Evolutionary conservation across 2,329 filamentous ascomycete species (phyloP), one percentile per base, ranked within the genome.

Genomic region (Nectriaceae sp.): DNA sequence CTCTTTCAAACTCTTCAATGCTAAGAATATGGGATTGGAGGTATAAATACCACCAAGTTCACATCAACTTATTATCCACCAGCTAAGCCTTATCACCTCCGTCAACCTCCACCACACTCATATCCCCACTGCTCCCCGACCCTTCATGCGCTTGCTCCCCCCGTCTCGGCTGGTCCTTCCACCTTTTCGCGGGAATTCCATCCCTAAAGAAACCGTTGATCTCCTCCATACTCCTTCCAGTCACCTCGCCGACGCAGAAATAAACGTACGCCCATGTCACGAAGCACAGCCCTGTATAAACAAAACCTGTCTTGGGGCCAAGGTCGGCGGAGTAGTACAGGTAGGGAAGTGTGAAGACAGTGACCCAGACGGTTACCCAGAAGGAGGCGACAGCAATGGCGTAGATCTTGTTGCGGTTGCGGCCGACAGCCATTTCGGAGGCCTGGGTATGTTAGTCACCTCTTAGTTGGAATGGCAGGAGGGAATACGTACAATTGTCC

Each of bases 381-480:
- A 77, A 77, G 4, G 62, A 68, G 3, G 64, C 72, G 1, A 78
- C 70, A 1, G 74, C 65, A 4, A 68, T 49, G 1, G 59, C 57
- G 20, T 62, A 62, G 22, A 62, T 62, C 4, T 62, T 62, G 52
- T 62, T 65, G 41, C 72, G 64, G 59, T 78, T 78, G 13, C 67
- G 69, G 4, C 75, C 75, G 20, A 76, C 73, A 0, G 75, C 70
- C 69, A 75, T 73, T 52, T 78, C 75, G 3, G 68, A 70, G 21
- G 71, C 71, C 61, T 64, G 4, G 19, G 4, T 11, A 3, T 10
- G 21, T 45, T 29, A 54, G 46, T 40, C 19, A 5, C 4, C 4
- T 21, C 6, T 16, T 20, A 1, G 1, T 2, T 22, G 2, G 26
- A 13, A 13, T 11, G 21, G 2, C 6, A 10, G 21, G 4, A 10